Conservation (phyloP, 306 rosid species). For the Adenanthera pavonina region DNA sequence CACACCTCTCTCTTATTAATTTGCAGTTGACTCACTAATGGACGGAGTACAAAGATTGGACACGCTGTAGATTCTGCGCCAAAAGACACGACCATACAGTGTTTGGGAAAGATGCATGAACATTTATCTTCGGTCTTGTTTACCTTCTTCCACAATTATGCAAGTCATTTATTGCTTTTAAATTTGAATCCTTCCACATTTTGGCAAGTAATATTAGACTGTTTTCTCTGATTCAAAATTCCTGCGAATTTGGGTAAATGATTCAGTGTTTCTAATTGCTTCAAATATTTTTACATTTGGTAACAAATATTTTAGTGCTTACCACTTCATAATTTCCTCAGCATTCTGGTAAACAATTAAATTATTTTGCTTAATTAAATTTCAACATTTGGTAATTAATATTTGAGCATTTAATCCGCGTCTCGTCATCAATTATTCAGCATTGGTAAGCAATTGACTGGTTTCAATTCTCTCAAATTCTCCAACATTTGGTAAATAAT, state of each 20-base stretch:
- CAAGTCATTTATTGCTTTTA: neutral
- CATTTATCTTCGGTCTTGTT: neutral
- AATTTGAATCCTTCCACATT: neutral
- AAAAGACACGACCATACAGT: neutral
- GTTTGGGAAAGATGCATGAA: neutral
- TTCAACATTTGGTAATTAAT: neutral
- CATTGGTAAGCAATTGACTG: neutral
- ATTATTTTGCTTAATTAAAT: neutral
- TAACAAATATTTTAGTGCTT: neutral
- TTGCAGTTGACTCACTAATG: neutral
- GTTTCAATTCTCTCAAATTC: neutral
- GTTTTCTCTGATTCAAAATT: neutral
- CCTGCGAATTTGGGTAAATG: neutral
- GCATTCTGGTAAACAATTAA: neutral
- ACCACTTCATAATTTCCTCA: neutral
- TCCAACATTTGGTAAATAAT: conserved; percentile 9
- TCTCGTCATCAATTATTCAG: neutral
- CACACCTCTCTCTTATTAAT: neutral
- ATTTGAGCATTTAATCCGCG: neutral
- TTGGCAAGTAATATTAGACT: neutral
- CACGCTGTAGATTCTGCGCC: neutral
- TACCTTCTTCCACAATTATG: neutral
- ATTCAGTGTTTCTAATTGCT: neutral
- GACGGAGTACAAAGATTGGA: neutral
- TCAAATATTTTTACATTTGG: neutral